Evolutionary conservation across 208 protist genomes (phyloP).

Genomic region (Acanthamoeba sp.): DNA sequence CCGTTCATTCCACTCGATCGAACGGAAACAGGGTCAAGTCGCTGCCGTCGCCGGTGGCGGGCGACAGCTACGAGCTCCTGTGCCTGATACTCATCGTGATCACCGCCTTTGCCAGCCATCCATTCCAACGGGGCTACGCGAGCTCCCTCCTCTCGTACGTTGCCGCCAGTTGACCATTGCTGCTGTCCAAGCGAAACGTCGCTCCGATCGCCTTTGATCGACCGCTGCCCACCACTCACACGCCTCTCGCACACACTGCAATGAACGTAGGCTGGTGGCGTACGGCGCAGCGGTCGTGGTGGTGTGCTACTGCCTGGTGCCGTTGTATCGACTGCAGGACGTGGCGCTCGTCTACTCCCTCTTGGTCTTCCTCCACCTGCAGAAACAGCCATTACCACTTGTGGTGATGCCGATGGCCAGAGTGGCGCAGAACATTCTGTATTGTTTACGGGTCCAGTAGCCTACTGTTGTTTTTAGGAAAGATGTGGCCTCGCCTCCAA

Average conservation of each 20-base stretch:
- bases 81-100: constrained; percentile 31
- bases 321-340: constrained; percentile 4
- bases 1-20: too few species aligned
- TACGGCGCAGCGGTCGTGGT: constrained; percentile 18
- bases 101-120: constrained; percentile 27
- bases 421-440: too few species aligned
- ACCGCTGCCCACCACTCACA: too few species aligned
- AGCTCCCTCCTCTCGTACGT: neutral
- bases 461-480: too few species aligned
- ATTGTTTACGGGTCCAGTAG: too few species aligned
- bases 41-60: neutral
- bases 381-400: too few species aligned
- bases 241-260: too few species aligned
- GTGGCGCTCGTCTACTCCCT: constrained; percentile 28
- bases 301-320: constrained; percentile 30
- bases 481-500: too few species aligned
- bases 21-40: constrained; percentile 52
- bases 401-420: too few species aligned
- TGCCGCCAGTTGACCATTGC: too few species aligned
- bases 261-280: neutral
- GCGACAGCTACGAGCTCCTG: constrained; percentile 34
- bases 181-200: too few species aligned
- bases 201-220: too few species aligned
- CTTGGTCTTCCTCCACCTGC: neutral
- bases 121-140: neutral